Base-by-base conservation (phyloP, 1,284 basidiomycete species). In the Cutaneotrichosporon arboriforme region DNA sequence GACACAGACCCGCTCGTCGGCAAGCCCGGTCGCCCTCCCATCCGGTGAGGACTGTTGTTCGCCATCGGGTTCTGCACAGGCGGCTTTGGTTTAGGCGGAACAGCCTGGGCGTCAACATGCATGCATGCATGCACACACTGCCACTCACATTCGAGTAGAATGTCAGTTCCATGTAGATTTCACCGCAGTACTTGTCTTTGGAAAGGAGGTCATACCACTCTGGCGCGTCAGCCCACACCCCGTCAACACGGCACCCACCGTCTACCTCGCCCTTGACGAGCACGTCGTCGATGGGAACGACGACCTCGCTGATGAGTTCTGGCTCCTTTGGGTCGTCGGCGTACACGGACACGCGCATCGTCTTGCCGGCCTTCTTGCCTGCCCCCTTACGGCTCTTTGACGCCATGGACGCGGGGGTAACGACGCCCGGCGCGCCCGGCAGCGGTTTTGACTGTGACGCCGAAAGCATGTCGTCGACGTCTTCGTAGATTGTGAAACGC, bases 291-390 rank as follows among this genome's bases (percentile, higher is more conserved):
- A 98, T 80, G 70, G 94, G 87, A 2, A 98, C 87, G 39, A 83
- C 79, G 1, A 84, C 79, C 72, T 98, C 93, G 43, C 96, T 96
- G 70, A 99, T 94, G 61, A 97, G 80, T 67, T 94, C 92, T 47
- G 96, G 94, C 67, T 98, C 93, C 59, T 89, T 85, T 49, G 87
- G 80, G 74, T 98, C 94, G 72, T 97, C 93, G 14, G 96, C 94
- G 72, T 87, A 99, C 73, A 91, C 93, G 33, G 86, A 82, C 41
- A 98, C 69, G 61, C 81, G 82, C 83, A 98, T 86, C 35, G 77
- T 79, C 71, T 83, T 88, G 51, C 85, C 64, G 26, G 56, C 62
- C 60, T 61, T 42, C 33, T 39, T 45, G 5, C 40, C 23, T 1
- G 38, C 53, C 8, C 62, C 62, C 83, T 72, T 81, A 47, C 69